These are phyloP conservation scores for Aspergillus sojae DNA, from an alignment of 2,329 filamentous ascomycete genomes.

Conservation along the genomic window DNA sequence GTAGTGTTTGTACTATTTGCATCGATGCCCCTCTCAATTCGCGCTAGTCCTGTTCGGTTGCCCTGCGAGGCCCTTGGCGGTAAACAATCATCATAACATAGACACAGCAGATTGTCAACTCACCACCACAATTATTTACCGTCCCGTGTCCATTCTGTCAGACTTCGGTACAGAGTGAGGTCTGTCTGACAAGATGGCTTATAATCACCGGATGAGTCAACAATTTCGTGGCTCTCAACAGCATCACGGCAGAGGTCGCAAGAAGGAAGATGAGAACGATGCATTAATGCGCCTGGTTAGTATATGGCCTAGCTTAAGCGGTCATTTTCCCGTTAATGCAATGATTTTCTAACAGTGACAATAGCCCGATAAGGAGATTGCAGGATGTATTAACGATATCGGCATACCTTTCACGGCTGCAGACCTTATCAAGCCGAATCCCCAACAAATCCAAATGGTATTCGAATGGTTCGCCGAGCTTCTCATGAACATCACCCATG, in stretches of 20 bases:
- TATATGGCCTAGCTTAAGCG: slow-evolving; percentile 1
- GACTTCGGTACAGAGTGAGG: slow-evolving; percentile 1
- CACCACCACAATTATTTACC: slow-evolving; percentile 10
- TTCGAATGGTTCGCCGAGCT: slow-evolving; percentile 98
- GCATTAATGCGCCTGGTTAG: slow-evolving; percentile 60
- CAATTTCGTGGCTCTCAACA: slow-evolving; percentile 52
- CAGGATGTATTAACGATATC: slow-evolving; percentile 95
- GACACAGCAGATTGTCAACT: slow-evolving; percentile 13
- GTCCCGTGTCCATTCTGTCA: background rate
- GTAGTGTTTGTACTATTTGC: slow-evolving; percentile 41
- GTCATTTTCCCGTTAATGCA: background rate
- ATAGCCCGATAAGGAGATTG: slow-evolving; percentile 76
- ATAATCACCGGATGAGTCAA: slow-evolving; percentile 56
- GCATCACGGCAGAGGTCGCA: slow-evolving; percentile 50
- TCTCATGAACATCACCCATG: slow-evolving; percentile 88
- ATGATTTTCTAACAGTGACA: slow-evolving; percentile 17
- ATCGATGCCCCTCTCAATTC: slow-evolving; percentile 30
- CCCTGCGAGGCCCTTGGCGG: slow-evolving; percentile 26
- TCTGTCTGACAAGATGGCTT: slow-evolving; percentile 45
- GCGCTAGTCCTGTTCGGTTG: slow-evolving; percentile 35
- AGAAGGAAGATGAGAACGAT: slow-evolving; percentile 61
- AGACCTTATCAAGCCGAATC: slow-evolving; percentile 91
- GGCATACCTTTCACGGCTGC: slow-evolving; percentile 84
- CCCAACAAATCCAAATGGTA: slow-evolving; percentile 92
- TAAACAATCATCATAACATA: slow-evolving; percentile 42